Conservation (phyloP, 164 flowering plant species). For the Paratinospora sagittata region DNA sequence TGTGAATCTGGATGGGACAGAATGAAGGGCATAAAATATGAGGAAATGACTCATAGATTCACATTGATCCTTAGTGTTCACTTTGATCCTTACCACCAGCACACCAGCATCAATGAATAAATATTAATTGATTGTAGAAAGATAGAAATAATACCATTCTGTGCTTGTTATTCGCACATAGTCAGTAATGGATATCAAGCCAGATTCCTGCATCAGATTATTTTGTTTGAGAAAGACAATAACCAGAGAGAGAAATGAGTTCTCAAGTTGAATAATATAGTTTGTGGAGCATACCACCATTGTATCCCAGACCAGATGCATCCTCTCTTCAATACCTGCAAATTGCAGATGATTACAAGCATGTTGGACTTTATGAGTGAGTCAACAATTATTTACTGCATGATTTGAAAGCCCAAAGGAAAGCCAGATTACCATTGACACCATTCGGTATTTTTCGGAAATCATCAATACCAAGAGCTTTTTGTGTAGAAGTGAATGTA, state of each 20-base stretch:
- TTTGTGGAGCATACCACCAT: conserved; percentile 67
- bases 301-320: conserved; percentile 90
- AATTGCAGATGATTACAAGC: not conserved
- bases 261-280: conserved; percentile 3
- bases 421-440: conserved; percentile 70
- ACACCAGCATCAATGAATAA: not conserved
- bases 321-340: conserved; percentile 93
- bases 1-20: too few relatives aligned
- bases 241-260: not conserved
- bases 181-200: conserved; percentile 74
- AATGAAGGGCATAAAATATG: too few relatives aligned
- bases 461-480: conserved; percentile 85
- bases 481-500: conserved; percentile 81
- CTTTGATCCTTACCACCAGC: too few relatives aligned
- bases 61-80: too few relatives aligned
- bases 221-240: not conserved
- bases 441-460: conserved; percentile 98
- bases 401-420: not conserved
- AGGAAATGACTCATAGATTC: too few relatives aligned
- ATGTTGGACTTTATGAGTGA: not conserved
- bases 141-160: conserved; percentile 47
- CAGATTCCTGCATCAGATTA: conserved; percentile 59
- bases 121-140: not conserved
- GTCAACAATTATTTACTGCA: not conserved
- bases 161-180: conserved; percentile 89